A percentile compares a stretch with the other conserved stretches of the same genome.
phyloP scores from a whole-genome alignment of 768 basidiomycete genomes.

The Hygrocybe coccinea region DNA sequence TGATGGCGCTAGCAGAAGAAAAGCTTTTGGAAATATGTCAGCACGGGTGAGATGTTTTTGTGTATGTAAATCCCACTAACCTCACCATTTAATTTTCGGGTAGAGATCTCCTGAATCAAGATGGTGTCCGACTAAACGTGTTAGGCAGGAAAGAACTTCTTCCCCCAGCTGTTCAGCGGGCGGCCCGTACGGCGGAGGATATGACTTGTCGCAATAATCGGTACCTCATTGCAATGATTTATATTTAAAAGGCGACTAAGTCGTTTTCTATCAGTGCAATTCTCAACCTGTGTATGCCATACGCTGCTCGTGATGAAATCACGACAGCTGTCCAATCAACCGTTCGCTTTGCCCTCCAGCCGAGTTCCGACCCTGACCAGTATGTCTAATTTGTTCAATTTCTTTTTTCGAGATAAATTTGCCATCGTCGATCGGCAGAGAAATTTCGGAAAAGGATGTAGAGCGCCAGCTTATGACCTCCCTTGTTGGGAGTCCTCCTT shows the following conservation, averaged over 20 bases:
- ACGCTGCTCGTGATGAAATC: slow-evolving; percentile 89
- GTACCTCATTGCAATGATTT: too few species aligned
- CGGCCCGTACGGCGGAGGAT: slow-evolving; percentile 64
- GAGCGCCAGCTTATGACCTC: slow-evolving; percentile 63
- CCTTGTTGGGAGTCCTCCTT: slow-evolving; percentile 62
- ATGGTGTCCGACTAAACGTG: slow-evolving; percentile 82
- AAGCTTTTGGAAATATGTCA: slow-evolving; percentile 73
- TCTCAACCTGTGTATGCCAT: slow-evolving; percentile 90
- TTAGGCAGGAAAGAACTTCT: slow-evolving; percentile 74
- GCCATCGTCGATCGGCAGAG: slow-evolving; percentile 17
- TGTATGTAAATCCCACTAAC: neutral
- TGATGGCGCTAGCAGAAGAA: slow-evolving; percentile 81
- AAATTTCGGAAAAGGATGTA: slow-evolving; percentile 63
- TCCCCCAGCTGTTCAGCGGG: slow-evolving; percentile 67
- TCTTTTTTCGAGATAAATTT: too few species aligned
- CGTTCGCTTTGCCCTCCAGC: slow-evolving; percentile 38
- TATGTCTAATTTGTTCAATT: neutral
- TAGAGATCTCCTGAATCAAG: slow-evolving; percentile 73
- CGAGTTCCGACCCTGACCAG: slow-evolving; percentile 9
- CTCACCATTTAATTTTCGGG: neutral
- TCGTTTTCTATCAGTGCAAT: slow-evolving; percentile 53
- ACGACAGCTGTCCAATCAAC: slow-evolving; percentile 64
- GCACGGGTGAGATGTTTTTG: slow-evolving; percentile 59
- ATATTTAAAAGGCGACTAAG: neutral
- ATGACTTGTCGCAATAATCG: slow-evolving; percentile 69